Conservation (phyloP, 371 early-diverging fungal species). For the Basidiobolus meristosporus region DNA sequence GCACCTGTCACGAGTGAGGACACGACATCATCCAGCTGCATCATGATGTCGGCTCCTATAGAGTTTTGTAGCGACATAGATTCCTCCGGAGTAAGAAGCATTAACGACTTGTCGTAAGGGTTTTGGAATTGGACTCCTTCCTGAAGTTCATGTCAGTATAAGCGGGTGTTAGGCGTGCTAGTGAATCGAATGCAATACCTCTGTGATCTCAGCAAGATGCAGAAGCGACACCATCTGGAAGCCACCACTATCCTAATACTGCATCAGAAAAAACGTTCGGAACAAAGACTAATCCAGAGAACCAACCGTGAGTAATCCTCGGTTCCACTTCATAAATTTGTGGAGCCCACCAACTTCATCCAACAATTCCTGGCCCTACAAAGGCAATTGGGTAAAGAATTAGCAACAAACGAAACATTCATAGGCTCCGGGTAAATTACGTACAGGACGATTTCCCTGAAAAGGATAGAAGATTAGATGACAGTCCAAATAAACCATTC, state of each 20-base stretch:
- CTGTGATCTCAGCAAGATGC: conserved; percentile 70
- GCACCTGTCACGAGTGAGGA: conserved; percentile 66
- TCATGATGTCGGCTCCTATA: conserved; percentile 94
- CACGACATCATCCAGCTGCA: conserved; percentile 96
- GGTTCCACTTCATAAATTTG: conserved; percentile 75
- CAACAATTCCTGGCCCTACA: conserved; percentile 50
- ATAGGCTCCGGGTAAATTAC: background rate
- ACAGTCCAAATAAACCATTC: background rate
- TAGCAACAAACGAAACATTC: background rate
- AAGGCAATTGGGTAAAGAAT: background rate
- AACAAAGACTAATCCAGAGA: background rate
- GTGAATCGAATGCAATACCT: conserved; percentile 17
- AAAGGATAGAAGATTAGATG: background rate
- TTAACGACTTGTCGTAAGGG: conserved; percentile 60
- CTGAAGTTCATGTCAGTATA: conserved; percentile 4
- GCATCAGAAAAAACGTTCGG: background rate
- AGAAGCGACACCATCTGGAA: conserved; percentile 91
- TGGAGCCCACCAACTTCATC: conserved; percentile 66
- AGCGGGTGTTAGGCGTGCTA: background rate
- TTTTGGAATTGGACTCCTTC: conserved; percentile 84
- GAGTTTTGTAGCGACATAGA: conserved; percentile 82
- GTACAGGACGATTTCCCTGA: conserved; percentile 6
- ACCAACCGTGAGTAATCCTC: conserved; percentile 62
- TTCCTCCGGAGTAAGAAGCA: conserved; percentile 90
- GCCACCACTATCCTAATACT: conserved; percentile 63